Conservation (phyloP, 805 yeast species). For the Ogataea wickerhamii region DNA sequence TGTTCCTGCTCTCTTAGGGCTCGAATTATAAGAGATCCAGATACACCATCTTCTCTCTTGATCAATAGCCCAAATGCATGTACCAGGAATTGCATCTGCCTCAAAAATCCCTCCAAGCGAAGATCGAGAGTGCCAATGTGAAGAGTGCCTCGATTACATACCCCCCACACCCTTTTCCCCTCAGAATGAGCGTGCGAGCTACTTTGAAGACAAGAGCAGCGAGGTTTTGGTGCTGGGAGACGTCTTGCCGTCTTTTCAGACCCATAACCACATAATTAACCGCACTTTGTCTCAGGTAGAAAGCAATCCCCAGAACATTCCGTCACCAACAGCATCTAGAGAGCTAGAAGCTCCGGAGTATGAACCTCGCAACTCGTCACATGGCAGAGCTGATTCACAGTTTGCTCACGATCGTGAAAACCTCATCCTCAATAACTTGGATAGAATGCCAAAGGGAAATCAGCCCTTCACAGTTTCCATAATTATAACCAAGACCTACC, state of each 20-base stretch:
- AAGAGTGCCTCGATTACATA: constrained; percentile 9
- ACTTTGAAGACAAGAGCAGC: constrained; percentile 7
- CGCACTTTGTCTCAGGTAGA: constrained; percentile 19
- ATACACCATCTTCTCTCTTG: too few relatives aligned
- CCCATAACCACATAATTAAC: constrained; percentile 44
- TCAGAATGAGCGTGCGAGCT: constrained; percentile 5
- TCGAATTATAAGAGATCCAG: neutral
- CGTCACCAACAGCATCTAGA: constrained; percentile 15
- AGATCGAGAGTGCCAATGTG: constrained; percentile 12
- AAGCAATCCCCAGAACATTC: constrained; percentile 6
- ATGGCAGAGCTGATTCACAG: neutral
- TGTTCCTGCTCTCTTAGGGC: too few relatives aligned
- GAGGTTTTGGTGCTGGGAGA: constrained; percentile 38
- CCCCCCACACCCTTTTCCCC: constrained; percentile 15
- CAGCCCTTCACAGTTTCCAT: constrained; percentile 21
- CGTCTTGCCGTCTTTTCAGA: constrained; percentile 63
- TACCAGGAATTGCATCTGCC: too few relatives aligned
- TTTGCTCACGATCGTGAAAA: constrained; percentile 15
- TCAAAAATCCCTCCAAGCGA: constrained; percentile 3
- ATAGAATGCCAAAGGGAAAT: constrained; percentile 17
- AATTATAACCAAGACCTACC: constrained; percentile 41
- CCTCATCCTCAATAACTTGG: constrained; percentile 23
- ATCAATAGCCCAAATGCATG: too few relatives aligned
- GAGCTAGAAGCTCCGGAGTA: constrained; percentile 1
- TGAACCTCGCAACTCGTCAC: neutral